These are phyloP conservation scores for Fusarium sp. DNA, from an alignment of 2,329 filamentous ascomycete species.

Conservation along the genomic window DNA sequence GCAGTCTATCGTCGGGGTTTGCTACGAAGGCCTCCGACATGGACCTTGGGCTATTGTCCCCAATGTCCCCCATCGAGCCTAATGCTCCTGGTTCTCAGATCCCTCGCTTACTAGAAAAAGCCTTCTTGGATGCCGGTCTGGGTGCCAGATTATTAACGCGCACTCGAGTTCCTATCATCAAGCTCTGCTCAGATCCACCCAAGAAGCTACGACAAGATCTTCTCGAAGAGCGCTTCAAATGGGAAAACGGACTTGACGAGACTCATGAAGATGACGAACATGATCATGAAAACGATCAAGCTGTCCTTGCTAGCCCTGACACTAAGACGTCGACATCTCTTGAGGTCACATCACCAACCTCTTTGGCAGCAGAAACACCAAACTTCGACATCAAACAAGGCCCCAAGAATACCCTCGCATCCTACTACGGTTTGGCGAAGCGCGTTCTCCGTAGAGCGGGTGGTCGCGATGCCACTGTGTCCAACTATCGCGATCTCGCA, in stretches of 20 bases:
- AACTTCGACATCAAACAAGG: constrained; percentile 54
- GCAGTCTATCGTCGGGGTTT: constrained; percentile 85
- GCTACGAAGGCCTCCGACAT: constrained; percentile 90
- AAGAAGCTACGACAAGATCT: constrained; percentile 70
- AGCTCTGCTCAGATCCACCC: constrained; percentile 80
- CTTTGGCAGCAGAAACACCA: constrained; percentile 22
- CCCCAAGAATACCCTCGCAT: constrained; percentile 52
- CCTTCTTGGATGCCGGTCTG: constrained; percentile 75
- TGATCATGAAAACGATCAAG: constrained; percentile 44
- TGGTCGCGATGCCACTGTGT: constrained; percentile 61
- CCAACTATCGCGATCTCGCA: constrained; percentile 57
- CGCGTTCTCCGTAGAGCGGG: constrained; percentile 60
- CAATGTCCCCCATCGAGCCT: constrained; percentile 64
- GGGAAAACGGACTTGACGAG: constrained; percentile 68
- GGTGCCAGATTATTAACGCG: constrained; percentile 81
- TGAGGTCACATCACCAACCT: constrained; percentile 37
- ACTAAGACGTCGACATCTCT: constrained; percentile 9
- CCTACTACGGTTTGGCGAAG: constrained; percentile 62
- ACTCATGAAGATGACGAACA: constrained; percentile 51
- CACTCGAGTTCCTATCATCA: constrained; percentile 88
- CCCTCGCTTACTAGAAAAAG: constrained; percentile 79
- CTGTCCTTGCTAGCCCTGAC: neutral
- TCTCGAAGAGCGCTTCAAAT: constrained; percentile 73
- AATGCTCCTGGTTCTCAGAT: constrained; percentile 69
- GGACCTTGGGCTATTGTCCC: constrained; percentile 83